phyloP scores from a whole-genome alignment of 225 moss, liverwort and hornwort species.

The Pleurozium schreberi region DNA sequence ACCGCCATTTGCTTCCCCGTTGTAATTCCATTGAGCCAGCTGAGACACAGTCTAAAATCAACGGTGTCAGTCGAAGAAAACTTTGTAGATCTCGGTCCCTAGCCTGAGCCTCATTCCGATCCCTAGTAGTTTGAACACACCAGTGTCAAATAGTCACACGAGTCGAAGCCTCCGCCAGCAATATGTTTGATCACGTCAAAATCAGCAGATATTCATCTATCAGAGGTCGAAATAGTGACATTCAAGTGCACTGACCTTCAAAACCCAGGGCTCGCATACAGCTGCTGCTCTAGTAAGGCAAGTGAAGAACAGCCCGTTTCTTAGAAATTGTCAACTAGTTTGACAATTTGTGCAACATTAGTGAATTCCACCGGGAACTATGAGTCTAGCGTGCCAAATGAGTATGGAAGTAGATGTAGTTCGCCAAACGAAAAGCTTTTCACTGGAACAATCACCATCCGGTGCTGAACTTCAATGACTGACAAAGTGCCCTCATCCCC shows the following conservation, averaged over 20 bases:
- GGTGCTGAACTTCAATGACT: no score
- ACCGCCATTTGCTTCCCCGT: neutral
- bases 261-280: neutral
- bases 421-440: neutral
- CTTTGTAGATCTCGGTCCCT: neutral
- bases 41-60: neutral
- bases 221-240: neutral
- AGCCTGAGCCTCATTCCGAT: neutral
- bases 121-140: neutral
- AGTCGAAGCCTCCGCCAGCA: neutral
- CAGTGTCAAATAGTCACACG: neutral
- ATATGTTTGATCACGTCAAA: neutral
- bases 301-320: no score
- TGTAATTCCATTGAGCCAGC: neutral
- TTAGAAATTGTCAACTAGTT: no score
- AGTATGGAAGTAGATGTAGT: neutral
- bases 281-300: neutral
- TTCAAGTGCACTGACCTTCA: neutral
- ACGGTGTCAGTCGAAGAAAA: neutral
- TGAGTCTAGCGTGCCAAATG: neutral
- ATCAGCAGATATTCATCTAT: neutral
- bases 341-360: neutral
- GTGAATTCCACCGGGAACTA: neutral
- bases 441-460: no score
- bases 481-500: no score